phyloP scores from a whole-genome alignment of 1,284 basidiomycete species.

The Puccinia brachypodii region DNA sequence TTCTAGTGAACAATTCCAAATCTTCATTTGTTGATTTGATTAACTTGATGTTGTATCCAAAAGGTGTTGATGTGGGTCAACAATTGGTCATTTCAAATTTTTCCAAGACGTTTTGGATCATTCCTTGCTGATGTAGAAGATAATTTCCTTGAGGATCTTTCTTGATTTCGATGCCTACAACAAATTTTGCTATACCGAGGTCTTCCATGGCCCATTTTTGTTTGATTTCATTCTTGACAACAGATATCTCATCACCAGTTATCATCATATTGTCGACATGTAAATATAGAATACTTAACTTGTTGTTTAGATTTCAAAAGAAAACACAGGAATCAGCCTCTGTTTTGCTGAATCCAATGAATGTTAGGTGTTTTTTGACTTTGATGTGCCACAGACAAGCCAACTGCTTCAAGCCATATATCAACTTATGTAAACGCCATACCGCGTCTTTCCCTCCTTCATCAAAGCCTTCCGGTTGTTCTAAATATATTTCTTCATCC shows the following conservation, averaged over 20 bases:
- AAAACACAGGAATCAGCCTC: neutral
- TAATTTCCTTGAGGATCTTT: too few relatives aligned
- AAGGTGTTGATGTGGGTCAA: too few relatives aligned
- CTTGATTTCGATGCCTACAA: neutral
- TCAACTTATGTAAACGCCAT: neutral
- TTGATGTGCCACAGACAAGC: neutral
- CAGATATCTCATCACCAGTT: neutral
- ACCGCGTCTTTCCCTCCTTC: neutral
- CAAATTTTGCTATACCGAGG: neutral
- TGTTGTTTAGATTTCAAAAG: neutral
- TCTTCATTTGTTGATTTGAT: neutral
- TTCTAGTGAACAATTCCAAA: neutral
- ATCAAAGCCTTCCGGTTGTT: neutral
- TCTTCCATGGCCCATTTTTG: neutral
- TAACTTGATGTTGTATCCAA: too few relatives aligned
- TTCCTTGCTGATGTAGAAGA: too few relatives aligned
- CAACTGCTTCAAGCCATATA: neutral
- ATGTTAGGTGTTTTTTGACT: neutral
- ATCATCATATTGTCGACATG: neutral
- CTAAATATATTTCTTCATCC: conserved; percentile 9
- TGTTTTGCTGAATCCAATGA: neutral
- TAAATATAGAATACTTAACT: neutral
- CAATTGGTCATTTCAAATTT: too few relatives aligned
- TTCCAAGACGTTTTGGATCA: too few relatives aligned
- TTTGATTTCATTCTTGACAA: neutral